phyloP scores from a whole-genome alignment of 2,329 filamentous ascomycete species.

The Aspergillus pseudonomiae region DNA sequence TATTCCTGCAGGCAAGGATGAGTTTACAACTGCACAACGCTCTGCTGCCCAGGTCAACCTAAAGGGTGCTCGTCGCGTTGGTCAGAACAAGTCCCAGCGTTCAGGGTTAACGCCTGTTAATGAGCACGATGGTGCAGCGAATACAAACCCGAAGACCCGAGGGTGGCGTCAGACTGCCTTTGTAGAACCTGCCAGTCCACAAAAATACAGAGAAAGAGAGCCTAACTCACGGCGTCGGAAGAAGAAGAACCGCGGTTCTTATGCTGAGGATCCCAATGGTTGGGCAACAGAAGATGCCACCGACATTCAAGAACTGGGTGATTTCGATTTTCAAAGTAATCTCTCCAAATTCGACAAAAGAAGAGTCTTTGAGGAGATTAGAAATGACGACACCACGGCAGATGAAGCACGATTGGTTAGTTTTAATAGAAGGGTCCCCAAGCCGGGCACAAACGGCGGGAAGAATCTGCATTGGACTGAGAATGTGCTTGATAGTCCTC shows the following conservation, averaged over 20 bases:
- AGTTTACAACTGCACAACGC: slow-evolving; percentile 26
- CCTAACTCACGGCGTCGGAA: slow-evolving; percentile 48
- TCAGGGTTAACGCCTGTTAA: slow-evolving; percentile 42
- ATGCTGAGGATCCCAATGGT: slow-evolving; percentile 68
- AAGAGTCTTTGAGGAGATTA: slow-evolving; percentile 86
- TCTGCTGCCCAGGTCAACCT: slow-evolving; percentile 28
- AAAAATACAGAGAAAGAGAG: slow-evolving; percentile 39
- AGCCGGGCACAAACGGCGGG: slow-evolving; percentile 71
- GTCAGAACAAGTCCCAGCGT: slow-evolving; percentile 50
- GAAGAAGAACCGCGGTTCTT: slow-evolving; percentile 46
- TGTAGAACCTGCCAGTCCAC: slow-evolving; percentile 56
- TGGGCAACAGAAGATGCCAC: slow-evolving; percentile 97
- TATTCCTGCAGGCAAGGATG: slow-evolving; percentile 23
- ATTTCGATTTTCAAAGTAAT: slow-evolving; percentile 90
- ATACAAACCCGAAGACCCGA: slow-evolving; percentile 55
- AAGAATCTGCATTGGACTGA: slow-evolving; percentile 92
- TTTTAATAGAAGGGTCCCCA: slow-evolving; percentile 71
- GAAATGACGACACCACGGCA: slow-evolving; percentile 84
- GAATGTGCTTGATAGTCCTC: slow-evolving; percentile 75
- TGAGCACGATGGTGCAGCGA: slow-evolving; percentile 36
- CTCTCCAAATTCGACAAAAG: slow-evolving; percentile 95
- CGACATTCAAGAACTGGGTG: slow-evolving; percentile 87
- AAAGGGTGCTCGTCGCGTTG: slow-evolving; percentile 51
- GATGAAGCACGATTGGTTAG: slow-evolving; percentile 88
- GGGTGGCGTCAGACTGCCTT: slow-evolving; percentile 71